A percentile compares a stretch with the other conserved stretches of the same genome.
phyloP scores from a whole-genome alignment of 371 early-diverging fungal genomes.

The Mortierella sp. region DNA sequence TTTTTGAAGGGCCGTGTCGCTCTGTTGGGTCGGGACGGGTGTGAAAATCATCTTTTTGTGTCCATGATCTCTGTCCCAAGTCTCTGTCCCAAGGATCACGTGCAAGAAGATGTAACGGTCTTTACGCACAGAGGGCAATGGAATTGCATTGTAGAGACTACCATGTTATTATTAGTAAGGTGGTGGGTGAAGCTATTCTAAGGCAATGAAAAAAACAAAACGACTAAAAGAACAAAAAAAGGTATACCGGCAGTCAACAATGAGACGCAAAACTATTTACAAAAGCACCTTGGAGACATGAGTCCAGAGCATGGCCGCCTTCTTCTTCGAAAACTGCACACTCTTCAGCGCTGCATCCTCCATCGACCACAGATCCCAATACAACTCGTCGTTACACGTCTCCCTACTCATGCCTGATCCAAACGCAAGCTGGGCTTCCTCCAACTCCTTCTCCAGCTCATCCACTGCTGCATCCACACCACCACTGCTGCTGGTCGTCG shows the following conservation, averaged over 20 bases:
- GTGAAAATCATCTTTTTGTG: not conserved
- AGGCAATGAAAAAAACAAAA: not conserved
- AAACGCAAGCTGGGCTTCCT: conserved; percentile 10
- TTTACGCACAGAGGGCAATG: no score
- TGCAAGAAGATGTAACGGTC: not conserved
- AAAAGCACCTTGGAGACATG: conserved; percentile 35
- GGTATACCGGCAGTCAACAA: not conserved
- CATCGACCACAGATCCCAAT: conserved; percentile 49
- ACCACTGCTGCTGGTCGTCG: not conserved
- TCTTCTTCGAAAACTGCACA: conserved; percentile 23
- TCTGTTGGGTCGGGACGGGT: conserved; percentile 1
- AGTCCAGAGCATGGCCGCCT: conserved; percentile 32
- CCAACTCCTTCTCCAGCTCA: conserved; percentile 3
- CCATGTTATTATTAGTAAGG: not conserved
- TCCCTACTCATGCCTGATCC: not conserved
- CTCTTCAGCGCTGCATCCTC: conserved; percentile 27
- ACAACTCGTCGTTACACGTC: conserved; percentile 36
- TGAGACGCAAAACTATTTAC: conserved; percentile 21
- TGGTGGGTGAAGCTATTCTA: not conserved
- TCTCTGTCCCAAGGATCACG: not conserved
- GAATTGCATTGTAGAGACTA: not conserved
- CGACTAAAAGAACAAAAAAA: not conserved
- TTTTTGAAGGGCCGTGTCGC: not conserved
- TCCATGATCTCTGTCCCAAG: not conserved
- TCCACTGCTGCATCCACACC: not conserved